Evolutionary conservation across 306 rosid genomes (phyloP).

Genomic region (Fragaria ananassa): DNA sequence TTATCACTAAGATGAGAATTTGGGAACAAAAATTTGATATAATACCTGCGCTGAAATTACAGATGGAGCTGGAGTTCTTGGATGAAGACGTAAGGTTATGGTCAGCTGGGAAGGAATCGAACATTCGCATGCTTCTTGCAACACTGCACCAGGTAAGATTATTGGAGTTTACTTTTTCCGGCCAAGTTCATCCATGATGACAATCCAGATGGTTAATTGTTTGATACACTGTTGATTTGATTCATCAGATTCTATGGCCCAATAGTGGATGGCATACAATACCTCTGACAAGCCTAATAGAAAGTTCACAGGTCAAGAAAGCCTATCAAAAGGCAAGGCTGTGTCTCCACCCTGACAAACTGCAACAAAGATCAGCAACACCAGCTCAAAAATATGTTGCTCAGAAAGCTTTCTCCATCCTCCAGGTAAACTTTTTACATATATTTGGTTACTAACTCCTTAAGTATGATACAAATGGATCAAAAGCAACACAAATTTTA

Average conservation of each 20-base stretch:
- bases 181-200: neutral
- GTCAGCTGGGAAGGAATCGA: conserved; percentile 79
- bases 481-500: neutral
- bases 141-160: conserved; percentile 67
- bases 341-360: conserved; percentile 87
- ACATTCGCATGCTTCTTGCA: conserved; percentile 75
- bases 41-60: conserved; percentile 16
- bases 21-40: conserved; percentile 9
- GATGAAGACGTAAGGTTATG: conserved; percentile 72
- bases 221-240: conserved; percentile 20
- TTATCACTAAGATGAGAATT: conserved; percentile 2
- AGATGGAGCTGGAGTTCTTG: conserved; percentile 52
- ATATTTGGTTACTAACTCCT: neutral
- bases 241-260: conserved; percentile 69
- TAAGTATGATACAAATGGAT: neutral
- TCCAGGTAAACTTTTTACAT: conserved; percentile 49
- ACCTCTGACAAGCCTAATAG: conserved; percentile 53
- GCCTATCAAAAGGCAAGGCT: conserved; percentile 90
- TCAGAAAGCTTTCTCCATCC: conserved; percentile 68
- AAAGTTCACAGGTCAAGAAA: conserved; percentile 67
- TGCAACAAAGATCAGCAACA: conserved; percentile 92
- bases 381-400: conserved; percentile 64
- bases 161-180: neutral
- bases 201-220: conserved; percentile 20
- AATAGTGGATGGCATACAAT: conserved; percentile 73